phyloP scores from a whole-genome alignment of 495 filamentous ascomycete species.

The Penicillium longicatenatum region DNA sequence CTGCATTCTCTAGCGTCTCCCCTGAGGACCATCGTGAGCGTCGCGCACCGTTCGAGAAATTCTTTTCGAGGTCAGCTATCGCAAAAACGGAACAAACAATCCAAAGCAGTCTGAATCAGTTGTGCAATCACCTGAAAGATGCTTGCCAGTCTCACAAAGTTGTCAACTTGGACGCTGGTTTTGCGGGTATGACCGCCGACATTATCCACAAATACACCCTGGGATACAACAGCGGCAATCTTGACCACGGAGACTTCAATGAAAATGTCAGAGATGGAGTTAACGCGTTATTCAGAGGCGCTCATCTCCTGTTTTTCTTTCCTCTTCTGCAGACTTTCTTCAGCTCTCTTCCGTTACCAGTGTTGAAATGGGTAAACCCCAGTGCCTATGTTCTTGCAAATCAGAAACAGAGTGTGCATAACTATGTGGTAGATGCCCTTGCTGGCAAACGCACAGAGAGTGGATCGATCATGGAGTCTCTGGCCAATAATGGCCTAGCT shows the following conservation, averaged over 20 bases:
- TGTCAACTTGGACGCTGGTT: constrained; percentile 26
- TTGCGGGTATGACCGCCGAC: constrained; percentile 28
- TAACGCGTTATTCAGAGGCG: constrained; percentile 18
- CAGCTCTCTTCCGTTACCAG: background rate
- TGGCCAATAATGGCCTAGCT: constrained; percentile 16
- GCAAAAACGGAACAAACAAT: constrained; percentile 18
- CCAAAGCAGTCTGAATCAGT: constrained; percentile 18
- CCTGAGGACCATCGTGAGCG: constrained; percentile 29
- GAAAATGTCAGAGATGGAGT: constrained; percentile 25
- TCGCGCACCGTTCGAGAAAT: constrained; percentile 26
- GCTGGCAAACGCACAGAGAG: constrained; percentile 4
- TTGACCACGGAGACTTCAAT: constrained; percentile 30
- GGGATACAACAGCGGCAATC: constrained; percentile 23
- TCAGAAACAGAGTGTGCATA: constrained; percentile 17
- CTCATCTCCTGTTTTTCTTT: constrained; percentile 24
- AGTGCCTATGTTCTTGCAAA: constrained; percentile 12
- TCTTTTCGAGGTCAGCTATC: constrained; percentile 31
- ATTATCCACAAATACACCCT: constrained; percentile 31
- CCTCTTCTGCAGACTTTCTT: background rate
- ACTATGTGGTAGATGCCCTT: constrained; percentile 4
- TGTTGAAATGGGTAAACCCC: constrained; percentile 9
- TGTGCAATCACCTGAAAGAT: constrained; percentile 13
- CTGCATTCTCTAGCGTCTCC: constrained; percentile 22
- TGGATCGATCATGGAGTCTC: constrained; percentile 12
- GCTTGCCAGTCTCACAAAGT: constrained; percentile 16